A percentile compares a stretch with the other conserved stretches of the same genome.
Evolutionary conservation across 2,329 filamentous ascomycete genomes (phyloP).

Genomic region (Raffaelea albimanens): DNA sequence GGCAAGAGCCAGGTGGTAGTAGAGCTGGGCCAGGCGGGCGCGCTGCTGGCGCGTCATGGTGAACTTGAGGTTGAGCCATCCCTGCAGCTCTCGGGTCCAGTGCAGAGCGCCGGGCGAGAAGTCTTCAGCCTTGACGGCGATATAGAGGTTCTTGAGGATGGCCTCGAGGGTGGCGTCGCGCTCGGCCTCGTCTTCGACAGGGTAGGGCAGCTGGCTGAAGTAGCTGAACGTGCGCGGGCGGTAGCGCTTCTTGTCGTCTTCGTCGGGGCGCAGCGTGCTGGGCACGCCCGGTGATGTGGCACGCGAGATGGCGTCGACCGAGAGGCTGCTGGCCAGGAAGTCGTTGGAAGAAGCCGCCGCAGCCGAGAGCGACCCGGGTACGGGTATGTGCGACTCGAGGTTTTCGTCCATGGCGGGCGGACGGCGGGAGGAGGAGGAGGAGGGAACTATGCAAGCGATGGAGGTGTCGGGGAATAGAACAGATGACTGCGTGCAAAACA

Average conservation of each 20-base stretch:
- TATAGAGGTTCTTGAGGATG: conserved; percentile 89
- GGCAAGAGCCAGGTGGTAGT: conserved; percentile 86
- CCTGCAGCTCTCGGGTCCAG: conserved; percentile 92
- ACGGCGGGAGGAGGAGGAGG: not conserved
- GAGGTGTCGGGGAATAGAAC: too few species aligned
- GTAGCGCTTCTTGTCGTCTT: conserved; percentile 54
- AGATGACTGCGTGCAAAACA: too few species aligned
- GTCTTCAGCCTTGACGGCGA: conserved; percentile 83
- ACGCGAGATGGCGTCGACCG: conserved; percentile 57
- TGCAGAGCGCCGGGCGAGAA: conserved; percentile 89
- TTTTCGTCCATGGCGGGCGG: conserved; percentile 25
- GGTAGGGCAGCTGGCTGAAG: conserved; percentile 80
- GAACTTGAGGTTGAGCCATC: conserved; percentile 95
- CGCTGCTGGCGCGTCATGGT: conserved; percentile 82
- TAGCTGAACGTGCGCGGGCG: conserved; percentile 90
- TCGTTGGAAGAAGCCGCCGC: conserved; percentile 25
- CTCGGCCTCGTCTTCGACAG: conserved; percentile 69
- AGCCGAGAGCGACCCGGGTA: conserved; percentile 24
- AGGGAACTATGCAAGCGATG: too few species aligned
- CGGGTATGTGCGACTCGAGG: conserved; percentile 13
- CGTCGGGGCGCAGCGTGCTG: conserved; percentile 35
- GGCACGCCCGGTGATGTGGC: conserved; percentile 73
- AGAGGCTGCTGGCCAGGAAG: conserved; percentile 28
- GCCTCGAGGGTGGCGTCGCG: conserved; percentile 72
- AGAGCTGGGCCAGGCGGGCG: conserved; percentile 76